Evolutionary conservation across 306 rosid species (phyloP).

Genomic region (Styphnolobium japonicum): DNA sequence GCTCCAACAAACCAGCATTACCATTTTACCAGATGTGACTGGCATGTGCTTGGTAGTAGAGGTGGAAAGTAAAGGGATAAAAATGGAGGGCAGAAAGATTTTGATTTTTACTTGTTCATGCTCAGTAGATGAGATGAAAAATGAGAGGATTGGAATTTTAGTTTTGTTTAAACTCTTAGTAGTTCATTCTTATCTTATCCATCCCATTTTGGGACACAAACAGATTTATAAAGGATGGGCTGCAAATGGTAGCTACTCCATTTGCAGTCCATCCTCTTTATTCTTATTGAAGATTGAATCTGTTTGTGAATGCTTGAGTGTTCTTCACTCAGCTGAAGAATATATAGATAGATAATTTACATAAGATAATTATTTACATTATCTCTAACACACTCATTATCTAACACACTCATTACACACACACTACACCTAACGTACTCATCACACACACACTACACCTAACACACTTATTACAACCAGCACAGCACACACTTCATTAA

Average conservation of each 20-base stretch:
- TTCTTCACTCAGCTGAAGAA: too few species aligned
- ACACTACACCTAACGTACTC: too few species aligned
- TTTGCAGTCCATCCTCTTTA: neutral
- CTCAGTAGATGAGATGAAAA: neutral
- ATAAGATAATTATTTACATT: too few species aligned
- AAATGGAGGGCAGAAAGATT: neutral
- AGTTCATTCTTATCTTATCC: neutral
- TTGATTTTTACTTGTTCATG: neutral
- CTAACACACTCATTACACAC: too few species aligned
- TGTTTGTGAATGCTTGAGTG: too few species aligned
- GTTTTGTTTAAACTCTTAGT: neutral
- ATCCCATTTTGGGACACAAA: neutral
- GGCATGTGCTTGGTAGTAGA: neutral
- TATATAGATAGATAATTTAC: too few species aligned
- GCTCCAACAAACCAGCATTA: neutral
- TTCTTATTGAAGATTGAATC: too few species aligned
- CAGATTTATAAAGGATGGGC: neutral
- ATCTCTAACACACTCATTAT: too few species aligned
- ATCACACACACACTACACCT: too few species aligned
- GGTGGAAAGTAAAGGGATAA: neutral
- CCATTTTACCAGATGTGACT: neutral
- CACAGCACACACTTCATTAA: too few species aligned
- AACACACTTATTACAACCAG: too few species aligned
- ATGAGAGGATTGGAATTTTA: neutral
- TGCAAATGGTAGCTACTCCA: neutral